Percentiles rank a stretch among this genome's conserved stretches.
Evolutionary conservation across 108 stramenopile genomes (phyloP).

Genomic region (Pseudonitzschia multistriata): DNA sequence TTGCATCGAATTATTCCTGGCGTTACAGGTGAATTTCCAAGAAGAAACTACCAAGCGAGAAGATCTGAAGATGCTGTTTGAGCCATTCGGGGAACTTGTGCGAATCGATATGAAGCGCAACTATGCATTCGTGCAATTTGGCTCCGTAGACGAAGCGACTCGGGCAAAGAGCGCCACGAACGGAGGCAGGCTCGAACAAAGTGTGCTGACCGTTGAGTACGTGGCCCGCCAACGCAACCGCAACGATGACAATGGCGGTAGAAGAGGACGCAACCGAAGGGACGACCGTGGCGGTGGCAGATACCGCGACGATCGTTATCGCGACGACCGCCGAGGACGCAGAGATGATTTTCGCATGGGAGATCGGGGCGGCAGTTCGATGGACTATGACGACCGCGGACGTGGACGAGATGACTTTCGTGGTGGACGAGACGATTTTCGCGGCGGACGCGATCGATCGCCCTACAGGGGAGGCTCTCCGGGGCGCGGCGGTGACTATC

Average conservation of each 20-base stretch:
- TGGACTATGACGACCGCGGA: conserved; percentile 19
- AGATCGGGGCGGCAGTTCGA: neutral
- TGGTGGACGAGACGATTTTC: conserved; percentile 24
- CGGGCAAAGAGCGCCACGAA: conserved; percentile 79
- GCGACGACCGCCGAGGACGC: conserved; percentile 22
- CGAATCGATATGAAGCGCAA: conserved; percentile 92
- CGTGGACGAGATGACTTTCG: conserved; percentile 21
- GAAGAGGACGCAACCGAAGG: conserved; percentile 34
- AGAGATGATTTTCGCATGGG: neutral
- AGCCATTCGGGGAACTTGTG: conserved; percentile 71
- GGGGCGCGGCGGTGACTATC: conserved; percentile 16
- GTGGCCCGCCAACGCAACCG: conserved; percentile 62
- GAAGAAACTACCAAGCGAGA: conserved; percentile 85
- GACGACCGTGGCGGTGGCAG: conserved; percentile 41
- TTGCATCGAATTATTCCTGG: neutral
- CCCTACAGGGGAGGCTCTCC: conserved; percentile 14
- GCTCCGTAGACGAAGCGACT: conserved; percentile 72
- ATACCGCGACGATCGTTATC: conserved; percentile 33
- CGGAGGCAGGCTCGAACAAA: conserved; percentile 83
- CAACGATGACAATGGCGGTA: conserved; percentile 24
- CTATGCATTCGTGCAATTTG: conserved; percentile 88
- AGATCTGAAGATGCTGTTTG: conserved; percentile 80
- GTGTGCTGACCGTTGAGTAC: conserved; percentile 84
- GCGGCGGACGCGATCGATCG: conserved; percentile 30
- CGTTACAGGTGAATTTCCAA: conserved; percentile 82